Percentiles rank a stretch among this genome's conserved stretches.
phyloP scores from a whole-genome alignment of 129 eudicot genomes.

The Chrysanthemum lavandulifolium region DNA sequence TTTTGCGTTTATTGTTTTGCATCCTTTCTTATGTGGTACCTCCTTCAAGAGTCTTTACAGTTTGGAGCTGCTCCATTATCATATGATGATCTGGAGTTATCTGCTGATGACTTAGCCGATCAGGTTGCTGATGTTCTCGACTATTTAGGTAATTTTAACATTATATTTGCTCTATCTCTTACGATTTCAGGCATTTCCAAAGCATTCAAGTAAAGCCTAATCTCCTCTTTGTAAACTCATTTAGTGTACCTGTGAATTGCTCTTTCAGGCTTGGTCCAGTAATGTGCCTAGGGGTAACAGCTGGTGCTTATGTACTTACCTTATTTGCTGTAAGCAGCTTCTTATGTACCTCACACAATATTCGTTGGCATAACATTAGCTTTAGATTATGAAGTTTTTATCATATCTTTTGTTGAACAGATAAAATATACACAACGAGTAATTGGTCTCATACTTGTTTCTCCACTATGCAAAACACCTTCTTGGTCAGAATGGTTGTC shows the following conservation, averaged over 20 bases:
- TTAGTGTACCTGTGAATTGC: slow-evolving; percentile 11
- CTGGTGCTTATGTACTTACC: slow-evolving; percentile 90
- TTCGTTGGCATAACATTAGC: not conserved
- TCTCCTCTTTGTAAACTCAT: not conserved
- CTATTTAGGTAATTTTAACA: slow-evolving; percentile 55
- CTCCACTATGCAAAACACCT: slow-evolving; percentile 89
- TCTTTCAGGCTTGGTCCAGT: slow-evolving; percentile 69
- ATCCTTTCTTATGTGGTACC: slow-evolving; percentile 34
- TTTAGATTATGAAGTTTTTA: slow-evolving; percentile 10
- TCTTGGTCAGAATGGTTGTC: slow-evolving; percentile 97
- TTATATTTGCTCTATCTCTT: not conserved
- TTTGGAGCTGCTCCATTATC: slow-evolving; percentile 66
- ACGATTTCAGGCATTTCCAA: not conserved
- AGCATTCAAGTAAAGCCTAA: slow-evolving; percentile 5
- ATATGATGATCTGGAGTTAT: slow-evolving; percentile 47
- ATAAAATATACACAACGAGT: slow-evolving; percentile 65
- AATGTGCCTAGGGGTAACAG: slow-evolving; percentile 94
- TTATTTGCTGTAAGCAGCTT: slow-evolving; percentile 77
- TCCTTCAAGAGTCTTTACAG: slow-evolving; percentile 59
- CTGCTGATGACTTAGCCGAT: slow-evolving; percentile 82
- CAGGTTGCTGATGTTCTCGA: slow-evolving; percentile 88
- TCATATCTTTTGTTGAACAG: slow-evolving; percentile 34
- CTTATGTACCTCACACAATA: not conserved
- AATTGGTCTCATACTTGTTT: slow-evolving; percentile 78
- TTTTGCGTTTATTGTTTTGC: not conserved